Percentiles rank a stretch among this genome's conserved stretches.
Evolutionary conservation across 495 filamentous ascomycete species (phyloP).

Genomic region (Friedmanniomyces simplex): DNA sequence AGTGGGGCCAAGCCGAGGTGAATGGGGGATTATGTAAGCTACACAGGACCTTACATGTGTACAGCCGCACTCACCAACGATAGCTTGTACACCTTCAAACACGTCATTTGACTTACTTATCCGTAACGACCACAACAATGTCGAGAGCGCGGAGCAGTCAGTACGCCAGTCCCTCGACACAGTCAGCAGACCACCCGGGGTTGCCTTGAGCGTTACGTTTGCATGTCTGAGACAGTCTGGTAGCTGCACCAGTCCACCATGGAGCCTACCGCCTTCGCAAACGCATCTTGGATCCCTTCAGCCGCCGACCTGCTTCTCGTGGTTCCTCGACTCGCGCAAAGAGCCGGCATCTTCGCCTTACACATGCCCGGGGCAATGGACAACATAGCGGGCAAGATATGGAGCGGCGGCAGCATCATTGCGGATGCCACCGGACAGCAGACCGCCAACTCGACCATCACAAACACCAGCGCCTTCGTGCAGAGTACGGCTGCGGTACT

Average conservation of each 20-base stretch:
- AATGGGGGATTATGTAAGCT: neutral
- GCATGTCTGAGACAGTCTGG: conserved; percentile 1
- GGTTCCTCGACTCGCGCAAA: conserved; percentile 53
- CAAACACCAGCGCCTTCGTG: conserved; percentile 24
- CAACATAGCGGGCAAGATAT: conserved; percentile 38
- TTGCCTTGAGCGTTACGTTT: neutral
- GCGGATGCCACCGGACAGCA: conserved; percentile 41
- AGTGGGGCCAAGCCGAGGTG: neutral
- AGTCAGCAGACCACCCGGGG: neutral
- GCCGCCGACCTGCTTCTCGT: conserved; percentile 24
- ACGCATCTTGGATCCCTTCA: conserved; percentile 23
- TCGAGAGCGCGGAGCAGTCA: too few relatives aligned
- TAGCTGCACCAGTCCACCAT: neutral
- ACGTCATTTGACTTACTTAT: too few relatives aligned
- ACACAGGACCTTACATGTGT: too few relatives aligned
- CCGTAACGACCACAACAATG: too few relatives aligned
- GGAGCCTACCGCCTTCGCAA: conserved; percentile 5
- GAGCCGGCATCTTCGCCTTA: conserved; percentile 46
- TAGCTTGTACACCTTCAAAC: too few relatives aligned
- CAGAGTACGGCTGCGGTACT: conserved; percentile 25
- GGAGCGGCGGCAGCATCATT: conserved; percentile 48
- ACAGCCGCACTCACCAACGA: too few relatives aligned
- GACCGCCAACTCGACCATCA: conserved; percentile 27
- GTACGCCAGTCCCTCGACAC: too few relatives aligned
- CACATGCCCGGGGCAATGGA: conserved; percentile 54